Conservation (phyloP, 2,329 filamentous ascomycete genomes). For the Harringtonia aguacate region DNA sequence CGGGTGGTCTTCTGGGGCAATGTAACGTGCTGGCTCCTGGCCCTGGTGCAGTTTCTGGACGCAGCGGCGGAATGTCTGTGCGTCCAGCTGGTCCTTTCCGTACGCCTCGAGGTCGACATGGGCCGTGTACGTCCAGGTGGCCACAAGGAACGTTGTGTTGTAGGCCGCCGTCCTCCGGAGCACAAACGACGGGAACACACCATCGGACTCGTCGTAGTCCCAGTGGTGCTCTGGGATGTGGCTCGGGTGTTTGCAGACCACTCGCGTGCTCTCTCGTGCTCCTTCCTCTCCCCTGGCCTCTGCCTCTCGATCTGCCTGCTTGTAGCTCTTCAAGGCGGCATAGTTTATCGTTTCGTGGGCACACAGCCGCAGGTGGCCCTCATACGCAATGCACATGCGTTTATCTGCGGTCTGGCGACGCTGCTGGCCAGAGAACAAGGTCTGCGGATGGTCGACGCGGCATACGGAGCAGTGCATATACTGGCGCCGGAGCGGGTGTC, state of each 20-base stretch:
- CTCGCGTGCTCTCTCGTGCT: no score
- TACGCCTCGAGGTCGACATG: slow-evolving; percentile 2
- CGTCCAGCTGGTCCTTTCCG: neutral
- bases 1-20: slow-evolving; percentile 2
- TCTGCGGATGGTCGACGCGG: neutral
- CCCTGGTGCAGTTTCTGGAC: neutral
- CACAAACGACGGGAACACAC: neutral
- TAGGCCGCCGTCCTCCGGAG: no score
- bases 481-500: no score
- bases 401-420: neutral
- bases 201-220: neutral
- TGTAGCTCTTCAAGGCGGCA: neutral
- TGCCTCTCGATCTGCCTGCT: no score
- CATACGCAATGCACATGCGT: neutral
- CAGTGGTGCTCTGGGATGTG: slow-evolving; percentile 1
- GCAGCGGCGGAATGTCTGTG: neutral
- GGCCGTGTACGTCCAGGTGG: slow-evolving; percentile 4
- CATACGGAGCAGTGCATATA: neutral
- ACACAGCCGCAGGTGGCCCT: slow-evolving; percentile 2
- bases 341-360: neutral
- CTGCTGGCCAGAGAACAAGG: neutral
- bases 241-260: slow-evolving; percentile 1
- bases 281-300: no score
- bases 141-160: no score
- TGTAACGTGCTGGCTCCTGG: neutral